phyloP scores from a whole-genome alignment of 192 early-diverging fungal species.

The Coemansia sp. region DNA sequence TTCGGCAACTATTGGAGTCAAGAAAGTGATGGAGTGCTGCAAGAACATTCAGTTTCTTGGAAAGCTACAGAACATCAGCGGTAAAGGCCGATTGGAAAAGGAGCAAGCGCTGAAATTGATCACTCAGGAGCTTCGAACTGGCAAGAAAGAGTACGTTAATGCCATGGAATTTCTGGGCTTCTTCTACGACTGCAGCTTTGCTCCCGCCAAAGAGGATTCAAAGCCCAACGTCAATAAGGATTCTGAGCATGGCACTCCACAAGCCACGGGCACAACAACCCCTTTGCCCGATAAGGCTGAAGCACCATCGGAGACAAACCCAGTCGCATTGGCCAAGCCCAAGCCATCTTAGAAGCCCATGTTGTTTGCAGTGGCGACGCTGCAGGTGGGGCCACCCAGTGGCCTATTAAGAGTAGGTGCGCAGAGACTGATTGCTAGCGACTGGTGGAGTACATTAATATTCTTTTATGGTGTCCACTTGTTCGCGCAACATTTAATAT shows the following conservation, averaged over 20 bases:
- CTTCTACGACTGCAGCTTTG: constrained; percentile 59
- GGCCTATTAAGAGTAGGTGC: background rate
- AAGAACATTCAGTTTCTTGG: constrained; percentile 88
- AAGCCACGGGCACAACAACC: background rate
- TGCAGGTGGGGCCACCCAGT: background rate
- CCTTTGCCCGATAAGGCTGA: background rate
- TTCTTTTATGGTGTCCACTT: background rate
- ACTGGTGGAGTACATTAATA: background rate
- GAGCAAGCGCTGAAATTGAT: constrained; percentile 63
- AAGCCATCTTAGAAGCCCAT: background rate
- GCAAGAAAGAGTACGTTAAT: constrained; percentile 69
- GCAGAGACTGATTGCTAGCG: background rate
- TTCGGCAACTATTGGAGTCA: constrained; percentile 81
- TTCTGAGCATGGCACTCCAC: background rate
- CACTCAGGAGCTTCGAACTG: constrained; percentile 54
- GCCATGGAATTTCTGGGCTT: constrained; percentile 66
- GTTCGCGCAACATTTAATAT: background rate
- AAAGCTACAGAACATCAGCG: constrained; percentile 49
- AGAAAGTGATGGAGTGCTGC: constrained; percentile 76
- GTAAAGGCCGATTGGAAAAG: constrained; percentile 49
- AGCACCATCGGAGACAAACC: background rate
- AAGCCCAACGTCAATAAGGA: background rate
- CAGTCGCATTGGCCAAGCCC: background rate
- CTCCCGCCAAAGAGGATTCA: constrained; percentile 5
- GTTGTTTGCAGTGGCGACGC: background rate